phyloP scores from a whole-genome alignment of 2,329 filamentous ascomycete species.

The Nigrospora oryzae region DNA sequence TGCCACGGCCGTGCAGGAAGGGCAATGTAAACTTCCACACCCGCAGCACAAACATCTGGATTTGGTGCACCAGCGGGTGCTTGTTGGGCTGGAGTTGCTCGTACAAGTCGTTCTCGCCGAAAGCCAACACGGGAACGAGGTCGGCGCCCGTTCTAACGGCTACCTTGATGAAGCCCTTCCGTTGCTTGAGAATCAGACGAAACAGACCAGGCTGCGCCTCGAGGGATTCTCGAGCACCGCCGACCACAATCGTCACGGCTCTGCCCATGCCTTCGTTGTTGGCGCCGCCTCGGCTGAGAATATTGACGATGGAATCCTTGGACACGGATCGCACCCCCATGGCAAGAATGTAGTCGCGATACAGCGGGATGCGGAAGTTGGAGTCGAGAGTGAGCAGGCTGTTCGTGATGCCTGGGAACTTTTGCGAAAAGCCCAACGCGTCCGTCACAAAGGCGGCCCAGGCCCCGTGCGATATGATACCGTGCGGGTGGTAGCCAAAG shows the following conservation, averaged over 20 bases:
- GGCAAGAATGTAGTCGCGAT: constrained; percentile 86
- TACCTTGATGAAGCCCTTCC: constrained; percentile 91
- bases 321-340: constrained; percentile 86
- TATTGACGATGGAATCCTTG: constrained; percentile 83
- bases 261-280: constrained; percentile 82
- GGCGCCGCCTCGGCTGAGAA: constrained; percentile 69
- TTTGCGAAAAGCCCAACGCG: constrained; percentile 73
- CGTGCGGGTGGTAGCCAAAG: constrained; percentile 94
- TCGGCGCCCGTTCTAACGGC: constrained; percentile 89
- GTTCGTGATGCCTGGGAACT: constrained; percentile 94
- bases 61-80: constrained; percentile 70
- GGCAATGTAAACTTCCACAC: constrained; percentile 88
- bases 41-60: constrained; percentile 79
- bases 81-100: constrained; percentile 73
- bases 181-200: constrained; percentile 69
- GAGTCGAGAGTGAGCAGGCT: constrained; percentile 87
- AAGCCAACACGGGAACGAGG: constrained; percentile 82
- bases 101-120: constrained; percentile 95
- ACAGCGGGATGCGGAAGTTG: constrained; percentile 90
- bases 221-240: constrained; percentile 85
- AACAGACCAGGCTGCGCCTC: constrained; percentile 74
- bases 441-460: constrained; percentile 89
- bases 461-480: constrained; percentile 94
- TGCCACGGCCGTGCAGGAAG: constrained; percentile 78
- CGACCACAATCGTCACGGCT: constrained; percentile 93